Conservation (phyloP, 1,284 basidiomycete genomes). For the Ganoderma multipileum region DNA sequence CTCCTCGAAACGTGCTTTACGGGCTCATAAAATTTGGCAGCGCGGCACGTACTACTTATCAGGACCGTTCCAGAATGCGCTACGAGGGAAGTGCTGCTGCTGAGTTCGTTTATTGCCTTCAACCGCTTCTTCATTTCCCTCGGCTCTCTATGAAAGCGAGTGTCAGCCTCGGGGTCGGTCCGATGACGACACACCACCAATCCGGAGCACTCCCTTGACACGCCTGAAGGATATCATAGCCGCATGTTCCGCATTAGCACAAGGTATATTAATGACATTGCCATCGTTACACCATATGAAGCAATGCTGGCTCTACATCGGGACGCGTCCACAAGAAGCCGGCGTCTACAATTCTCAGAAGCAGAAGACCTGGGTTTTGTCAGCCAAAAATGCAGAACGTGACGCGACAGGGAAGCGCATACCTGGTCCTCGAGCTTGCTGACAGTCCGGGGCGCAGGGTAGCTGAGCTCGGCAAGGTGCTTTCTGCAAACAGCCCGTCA, state of each 20-base stretch:
- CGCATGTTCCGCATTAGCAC: not conserved
- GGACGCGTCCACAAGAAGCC: not conserved
- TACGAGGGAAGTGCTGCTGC: not conserved
- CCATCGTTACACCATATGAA: slow-evolving; percentile 20
- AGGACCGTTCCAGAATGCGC: not conserved
- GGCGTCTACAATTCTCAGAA: slow-evolving; percentile 19
- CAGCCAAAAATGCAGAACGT: not conserved
- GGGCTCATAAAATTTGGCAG: not conserved
- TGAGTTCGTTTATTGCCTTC: not conserved
- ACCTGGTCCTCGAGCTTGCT: slow-evolving; percentile 95
- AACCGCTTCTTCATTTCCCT: not conserved
- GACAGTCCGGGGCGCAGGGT: slow-evolving; percentile 88
- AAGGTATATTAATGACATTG: slow-evolving; percentile 13
- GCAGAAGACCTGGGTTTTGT: slow-evolving; percentile 54
- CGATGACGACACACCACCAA: slow-evolving; percentile 4
- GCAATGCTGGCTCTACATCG: slow-evolving; percentile 17
- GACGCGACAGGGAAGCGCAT: slow-evolving; percentile 25
- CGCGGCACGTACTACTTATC: not conserved
- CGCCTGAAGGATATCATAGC: not conserved
- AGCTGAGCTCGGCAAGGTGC: slow-evolving; percentile 88
- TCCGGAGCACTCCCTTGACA: not conserved
- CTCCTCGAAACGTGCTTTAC: not conserved
- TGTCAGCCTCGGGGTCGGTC: not conserved
- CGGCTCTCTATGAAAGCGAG: not conserved
- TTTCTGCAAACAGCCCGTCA: slow-evolving; percentile 57